Evolutionary conservation across 208 protist genomes (phyloP), one percentile per base, ranked within the genome.

Genomic region (Leishmania tropica): DNA sequence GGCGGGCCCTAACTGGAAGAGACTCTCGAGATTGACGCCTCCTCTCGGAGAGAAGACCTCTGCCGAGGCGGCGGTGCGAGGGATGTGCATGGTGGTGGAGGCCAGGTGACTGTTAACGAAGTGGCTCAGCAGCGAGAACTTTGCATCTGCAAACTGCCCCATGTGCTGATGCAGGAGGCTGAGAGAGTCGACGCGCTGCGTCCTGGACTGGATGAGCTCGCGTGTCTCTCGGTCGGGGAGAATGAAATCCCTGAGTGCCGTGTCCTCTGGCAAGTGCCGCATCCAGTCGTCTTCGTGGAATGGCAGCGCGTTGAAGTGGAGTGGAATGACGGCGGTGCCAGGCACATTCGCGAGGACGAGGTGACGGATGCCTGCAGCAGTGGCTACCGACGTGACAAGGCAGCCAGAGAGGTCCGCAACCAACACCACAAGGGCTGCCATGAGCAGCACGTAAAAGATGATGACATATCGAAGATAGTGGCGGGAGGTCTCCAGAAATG

Each of bases 81-180:
- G 90, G 74, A 96, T 83, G 60, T 91, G 37, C 70, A 96, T 75
- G 3, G 91, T 95, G 77, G 87, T 88, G n/a, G 90, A 94, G 40
- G 88, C 93, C 37, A 96, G 53, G 21, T 91, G 88, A 65, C 83
- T 91, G 47, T 87, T 48, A 42, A 86, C 87, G 58, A 92, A 88
- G 60, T 90, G 79, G 24, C 68, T 81, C 28, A 96, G 79, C 17
- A 96, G 68, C 15, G 86, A 90, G 76, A 96, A 89, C 84, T 96
- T 92, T 15, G 92, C 67, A 48, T 85, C 79, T 37, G 71, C 78
- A 8, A 85, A 79, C 78, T 73, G 60, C 62, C 28, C 70, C 51
- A 79, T 78, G 28, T 47, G 79, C 78, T 70, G 76, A 74, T 81
- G 72, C 58, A 79, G 10, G 19, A 76, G 21, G 72, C 78, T 31